Percentiles rank a stretch among this genome's conserved stretches.
phyloP scores from a whole-genome alignment of 2,329 filamentous ascomycete genomes.

The Escovopsis sp. region DNA sequence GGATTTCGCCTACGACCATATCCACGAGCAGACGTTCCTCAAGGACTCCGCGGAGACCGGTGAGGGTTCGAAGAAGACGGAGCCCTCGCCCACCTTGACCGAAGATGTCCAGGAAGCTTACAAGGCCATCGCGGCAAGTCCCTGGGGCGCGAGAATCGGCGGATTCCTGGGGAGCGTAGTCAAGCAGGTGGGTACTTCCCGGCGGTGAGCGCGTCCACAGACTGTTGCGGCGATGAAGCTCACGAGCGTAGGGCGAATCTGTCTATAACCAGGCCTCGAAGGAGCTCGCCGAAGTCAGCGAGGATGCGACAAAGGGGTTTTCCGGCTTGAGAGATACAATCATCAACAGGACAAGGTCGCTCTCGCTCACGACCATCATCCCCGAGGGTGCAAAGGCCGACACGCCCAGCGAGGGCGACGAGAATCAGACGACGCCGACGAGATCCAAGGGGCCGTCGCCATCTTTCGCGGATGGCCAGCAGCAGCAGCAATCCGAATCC shows the following conservation, averaged over 20 bases:
- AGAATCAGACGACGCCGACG: constrained; percentile 33
- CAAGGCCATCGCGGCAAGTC: constrained; percentile 78
- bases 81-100: constrained; percentile 49
- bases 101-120: constrained; percentile 89
- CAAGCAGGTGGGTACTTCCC: constrained; percentile 52
- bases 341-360: constrained; percentile 56
- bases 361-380: constrained; percentile 45
- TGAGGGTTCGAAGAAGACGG: constrained; percentile 25
- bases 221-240: background rate
- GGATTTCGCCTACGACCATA: constrained; percentile 97
- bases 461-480: constrained; percentile 7
- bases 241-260: constrained; percentile 47
- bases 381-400: constrained; percentile 11
- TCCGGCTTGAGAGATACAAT: constrained; percentile 53
- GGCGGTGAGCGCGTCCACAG: too few relatives aligned
- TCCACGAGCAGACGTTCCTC: constrained; percentile 66
- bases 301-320: constrained; percentile 71
- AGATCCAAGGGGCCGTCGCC: constrained; percentile 21
- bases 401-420: constrained; percentile 17
- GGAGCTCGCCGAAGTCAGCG: constrained; percentile 64
- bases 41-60: constrained; percentile 34
- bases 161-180: constrained; percentile 84
- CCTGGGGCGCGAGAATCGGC: constrained; percentile 80
- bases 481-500: constrained; percentile 34
- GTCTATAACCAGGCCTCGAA: constrained; percentile 78